phyloP scores from a whole-genome alignment of 2,329 filamentous ascomycete genomes.

The Cordyceps tenuipes region DNA sequence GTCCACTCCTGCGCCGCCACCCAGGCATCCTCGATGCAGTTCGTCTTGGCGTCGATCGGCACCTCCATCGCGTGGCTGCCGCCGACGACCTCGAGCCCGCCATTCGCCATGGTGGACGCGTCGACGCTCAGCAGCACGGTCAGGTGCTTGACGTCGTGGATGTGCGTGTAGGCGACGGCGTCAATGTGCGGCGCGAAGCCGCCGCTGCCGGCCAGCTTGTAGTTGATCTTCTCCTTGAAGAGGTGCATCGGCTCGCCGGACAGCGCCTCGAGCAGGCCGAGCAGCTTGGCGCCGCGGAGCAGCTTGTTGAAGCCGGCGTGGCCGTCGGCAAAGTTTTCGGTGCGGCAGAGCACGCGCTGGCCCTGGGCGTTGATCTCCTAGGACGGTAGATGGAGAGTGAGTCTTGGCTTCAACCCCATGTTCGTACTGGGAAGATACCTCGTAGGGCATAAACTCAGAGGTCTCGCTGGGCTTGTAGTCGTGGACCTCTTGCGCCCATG shows the following conservation, averaged over 20 bases:
- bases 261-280: constrained; percentile 12
- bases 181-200: constrained; percentile 18
- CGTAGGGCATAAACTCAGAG: constrained; percentile 15
- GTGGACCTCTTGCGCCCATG: constrained; percentile 15
- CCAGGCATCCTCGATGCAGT: constrained; percentile 15
- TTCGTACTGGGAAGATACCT: neutral
- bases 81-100: constrained; percentile 15
- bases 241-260: constrained; percentile 15
- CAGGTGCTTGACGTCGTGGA: constrained; percentile 16
- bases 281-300: constrained; percentile 14
- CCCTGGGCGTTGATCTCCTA: constrained; percentile 9
- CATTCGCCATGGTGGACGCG: constrained; percentile 14
- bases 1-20: constrained; percentile 13
- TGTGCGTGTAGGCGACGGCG: constrained; percentile 16
- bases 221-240: constrained; percentile 18
- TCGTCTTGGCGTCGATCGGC: constrained; percentile 12
- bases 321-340: constrained; percentile 16
- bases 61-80: constrained; percentile 14
- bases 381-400: neutral
- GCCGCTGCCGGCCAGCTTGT: constrained; percentile 17
- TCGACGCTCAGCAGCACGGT: constrained; percentile 16
- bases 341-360: constrained; percentile 15
- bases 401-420: neutral
- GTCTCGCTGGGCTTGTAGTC: constrained; percentile 13
- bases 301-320: constrained; percentile 14